phyloP scores from a whole-genome alignment of 129 eudicot species.

The Chrysanthemum lavandulifolium region DNA sequence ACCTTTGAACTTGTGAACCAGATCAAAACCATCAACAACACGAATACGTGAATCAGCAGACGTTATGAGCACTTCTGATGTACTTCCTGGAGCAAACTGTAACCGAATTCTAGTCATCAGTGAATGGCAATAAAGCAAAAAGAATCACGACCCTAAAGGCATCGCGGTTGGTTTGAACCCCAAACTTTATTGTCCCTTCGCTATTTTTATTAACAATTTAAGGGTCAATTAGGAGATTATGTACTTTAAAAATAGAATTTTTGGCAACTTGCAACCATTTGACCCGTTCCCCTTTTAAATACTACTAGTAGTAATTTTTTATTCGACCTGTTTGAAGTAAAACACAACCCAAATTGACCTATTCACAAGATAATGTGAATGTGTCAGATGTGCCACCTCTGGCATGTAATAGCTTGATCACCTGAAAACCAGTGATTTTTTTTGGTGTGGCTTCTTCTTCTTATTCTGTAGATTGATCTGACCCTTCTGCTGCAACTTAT shows the following conservation, averaged over 20 bases:
- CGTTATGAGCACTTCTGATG: conserved; percentile 86
- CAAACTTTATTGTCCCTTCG: background rate
- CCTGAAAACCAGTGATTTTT: conserved; percentile 98
- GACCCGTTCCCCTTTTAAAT: too few species aligned
- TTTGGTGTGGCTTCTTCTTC: conserved; percentile 92
- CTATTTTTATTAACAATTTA: too few species aligned
- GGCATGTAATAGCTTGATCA: conserved; percentile 23
- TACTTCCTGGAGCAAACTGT: conserved; percentile 96
- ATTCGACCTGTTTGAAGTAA: background rate
- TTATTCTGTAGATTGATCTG: conserved; percentile 91
- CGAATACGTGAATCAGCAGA: conserved; percentile 97
- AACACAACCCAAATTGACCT: background rate
- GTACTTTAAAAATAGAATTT: background rate
- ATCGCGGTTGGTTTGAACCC: background rate
- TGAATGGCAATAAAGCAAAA: background rate
- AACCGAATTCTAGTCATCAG: conserved; percentile 30
- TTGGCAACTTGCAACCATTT: background rate
- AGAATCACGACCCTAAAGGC: conserved; percentile 7
- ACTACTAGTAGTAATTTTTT: background rate
- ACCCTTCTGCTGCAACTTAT: conserved; percentile 76
- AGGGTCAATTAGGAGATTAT: background rate
- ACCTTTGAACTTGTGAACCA: conserved; percentile 97
- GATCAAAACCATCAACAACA: conserved; percentile 81
- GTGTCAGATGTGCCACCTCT: background rate
- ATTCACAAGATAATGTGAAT: background rate